Percentiles rank a stretch among this genome's conserved stretches.
Conservation (phyloP, 352 stramenopile genomes). For the Phytophthora syringae region DNA sequence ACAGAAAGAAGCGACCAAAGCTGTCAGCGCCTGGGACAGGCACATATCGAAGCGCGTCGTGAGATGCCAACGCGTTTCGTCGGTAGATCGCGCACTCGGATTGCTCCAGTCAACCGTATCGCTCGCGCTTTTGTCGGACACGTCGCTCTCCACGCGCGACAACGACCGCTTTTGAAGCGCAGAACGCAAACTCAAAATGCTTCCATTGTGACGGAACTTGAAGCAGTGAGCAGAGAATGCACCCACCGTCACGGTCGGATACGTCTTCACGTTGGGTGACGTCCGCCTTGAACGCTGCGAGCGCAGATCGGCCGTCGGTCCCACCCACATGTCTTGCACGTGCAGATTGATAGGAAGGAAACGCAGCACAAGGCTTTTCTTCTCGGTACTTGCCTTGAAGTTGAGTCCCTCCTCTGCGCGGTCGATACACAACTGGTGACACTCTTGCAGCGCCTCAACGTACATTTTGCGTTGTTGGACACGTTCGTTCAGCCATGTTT, state of each 20-base stretch:
- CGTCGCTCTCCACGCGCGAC: constrained; percentile 54
- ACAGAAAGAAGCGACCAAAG: constrained; percentile 76
- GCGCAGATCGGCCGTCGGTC: constrained; percentile 65
- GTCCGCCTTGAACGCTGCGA: constrained; percentile 72
- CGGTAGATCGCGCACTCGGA: constrained; percentile 45
- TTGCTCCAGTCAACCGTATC: constrained; percentile 65
- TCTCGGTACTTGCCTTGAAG: constrained; percentile 86
- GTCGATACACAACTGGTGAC: constrained; percentile 70
- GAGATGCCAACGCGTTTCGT: constrained; percentile 83
- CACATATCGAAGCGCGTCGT: constrained; percentile 83
- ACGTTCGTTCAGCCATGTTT: constrained; percentile 77
- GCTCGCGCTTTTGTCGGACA: constrained; percentile 38
- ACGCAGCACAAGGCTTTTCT: constrained; percentile 75
- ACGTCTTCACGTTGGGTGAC: constrained; percentile 63
- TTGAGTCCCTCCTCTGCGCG: constrained; percentile 75
- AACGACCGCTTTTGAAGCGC: constrained; percentile 65
- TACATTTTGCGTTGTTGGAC: constrained; percentile 73
- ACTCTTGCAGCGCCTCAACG: constrained; percentile 71
- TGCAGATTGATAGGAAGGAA: constrained; percentile 87
- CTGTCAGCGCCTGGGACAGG: constrained; percentile 77
- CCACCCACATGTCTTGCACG: constrained; percentile 88
- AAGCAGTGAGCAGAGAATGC: constrained; percentile 84
- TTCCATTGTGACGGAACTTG: constrained; percentile 79
- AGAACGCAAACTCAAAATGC: constrained; percentile 72
- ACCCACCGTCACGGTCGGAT: constrained; percentile 77